These are phyloP conservation scores for Plectranthus barbatus DNA, from an alignment of 257 asterid species.

Conservation along the genomic window DNA sequence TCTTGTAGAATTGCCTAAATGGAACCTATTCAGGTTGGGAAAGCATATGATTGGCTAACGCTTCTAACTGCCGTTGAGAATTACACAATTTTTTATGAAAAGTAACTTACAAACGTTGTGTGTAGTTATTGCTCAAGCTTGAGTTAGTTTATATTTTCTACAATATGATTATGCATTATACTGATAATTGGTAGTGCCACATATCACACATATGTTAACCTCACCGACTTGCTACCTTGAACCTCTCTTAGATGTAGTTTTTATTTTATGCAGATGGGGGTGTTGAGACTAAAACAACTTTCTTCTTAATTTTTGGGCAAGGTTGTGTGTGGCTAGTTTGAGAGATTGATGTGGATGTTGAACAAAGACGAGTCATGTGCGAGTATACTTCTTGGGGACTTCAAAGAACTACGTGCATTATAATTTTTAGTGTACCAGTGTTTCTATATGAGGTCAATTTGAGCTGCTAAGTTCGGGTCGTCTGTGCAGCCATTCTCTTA, in stretches of 20 bases:
- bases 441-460: no score
- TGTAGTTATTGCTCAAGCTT: no score
- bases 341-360: constrained; percentile 18
- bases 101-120: no score
- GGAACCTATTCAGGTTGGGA: neutral
- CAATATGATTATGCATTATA: no score
- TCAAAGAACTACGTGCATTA: constrained; percentile 2
- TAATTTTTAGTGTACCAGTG: neutral
- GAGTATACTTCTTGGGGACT: constrained; percentile 28
- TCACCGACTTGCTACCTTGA: no score
- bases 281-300: neutral
- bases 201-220: neutral
- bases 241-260: neutral
- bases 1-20: constrained; percentile 1
- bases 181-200: neutral
- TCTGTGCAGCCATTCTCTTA: no score
- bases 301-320: neutral
- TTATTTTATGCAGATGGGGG: neutral
- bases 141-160: no score
- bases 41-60: neutral
- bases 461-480: no score
- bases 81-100: no score
- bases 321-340: neutral
- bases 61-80: neutral
- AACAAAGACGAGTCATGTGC: constrained; percentile 25